Conservation (phyloP, 2,329 filamentous ascomycete genomes). For the Cyanodermella asteris region DNA sequence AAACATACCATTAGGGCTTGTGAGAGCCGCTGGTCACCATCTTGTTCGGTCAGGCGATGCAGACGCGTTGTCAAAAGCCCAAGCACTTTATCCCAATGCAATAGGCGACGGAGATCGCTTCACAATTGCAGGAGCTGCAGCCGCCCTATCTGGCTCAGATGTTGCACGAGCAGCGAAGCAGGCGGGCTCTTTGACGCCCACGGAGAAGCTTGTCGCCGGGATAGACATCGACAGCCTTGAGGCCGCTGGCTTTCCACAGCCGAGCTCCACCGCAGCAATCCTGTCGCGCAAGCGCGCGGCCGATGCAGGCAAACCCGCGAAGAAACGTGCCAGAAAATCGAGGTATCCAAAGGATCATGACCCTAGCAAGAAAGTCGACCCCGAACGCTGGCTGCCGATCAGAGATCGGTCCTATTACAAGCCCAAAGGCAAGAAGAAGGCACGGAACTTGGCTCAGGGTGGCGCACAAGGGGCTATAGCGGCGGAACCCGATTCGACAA, state of each 20-base stretch:
- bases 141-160: conserved; percentile 39
- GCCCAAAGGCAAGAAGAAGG: conserved; percentile 66
- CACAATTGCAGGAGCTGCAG: conserved; percentile 65
- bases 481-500: no score
- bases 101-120: no score
- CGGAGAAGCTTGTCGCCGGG: conserved; percentile 19
- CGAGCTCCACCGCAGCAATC: conserved; percentile 11
- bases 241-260: conserved; percentile 20
- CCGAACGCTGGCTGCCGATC: conserved; percentile 82
- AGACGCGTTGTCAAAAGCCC: no score
- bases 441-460: no score
- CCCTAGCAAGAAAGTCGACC: conserved; percentile 58
- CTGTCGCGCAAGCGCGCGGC: conserved; percentile 20
- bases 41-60: conserved; percentile 53
- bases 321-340: conserved; percentile 22
- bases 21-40: conserved; percentile 63
- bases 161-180: conserved; percentile 16
- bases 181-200: conserved; percentile 17
- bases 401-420: conserved; percentile 73
- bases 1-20: conserved; percentile 38
- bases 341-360: conserved; percentile 32
- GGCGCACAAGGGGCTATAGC: no score
- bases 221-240: conserved; percentile 24
- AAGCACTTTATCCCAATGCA: conserved; percentile 38
- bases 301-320: conserved; percentile 12